Evolutionary conservation across 495 filamentous ascomycete species (phyloP).

Genomic region (Tuber microsphaerosporum): DNA sequence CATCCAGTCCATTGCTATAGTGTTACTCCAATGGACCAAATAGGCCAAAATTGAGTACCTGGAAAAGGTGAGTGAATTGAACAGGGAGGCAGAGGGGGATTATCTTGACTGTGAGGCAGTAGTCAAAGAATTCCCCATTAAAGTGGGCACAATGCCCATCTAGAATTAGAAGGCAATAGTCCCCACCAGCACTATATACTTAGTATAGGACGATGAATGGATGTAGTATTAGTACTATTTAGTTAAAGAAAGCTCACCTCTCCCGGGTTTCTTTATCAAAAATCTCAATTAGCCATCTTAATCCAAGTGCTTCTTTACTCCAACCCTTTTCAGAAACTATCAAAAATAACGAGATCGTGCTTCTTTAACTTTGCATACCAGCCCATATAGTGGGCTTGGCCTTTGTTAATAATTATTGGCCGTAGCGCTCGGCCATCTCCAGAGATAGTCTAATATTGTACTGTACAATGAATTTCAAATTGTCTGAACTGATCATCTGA

Average conservation of each 20-base stretch:
- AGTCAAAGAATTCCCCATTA: constrained; percentile 29
- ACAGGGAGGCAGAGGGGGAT: too few relatives aligned
- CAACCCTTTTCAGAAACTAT: constrained; percentile 8
- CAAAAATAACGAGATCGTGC: not conserved
- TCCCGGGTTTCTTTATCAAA: constrained; percentile 10
- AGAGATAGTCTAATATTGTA: too few relatives aligned
- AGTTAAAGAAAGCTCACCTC: constrained; percentile 18
- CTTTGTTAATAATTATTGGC: too few relatives aligned
- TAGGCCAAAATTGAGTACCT: too few relatives aligned
- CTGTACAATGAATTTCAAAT: too few relatives aligned
- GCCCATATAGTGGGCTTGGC: too few relatives aligned
- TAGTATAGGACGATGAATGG: constrained; percentile 2
- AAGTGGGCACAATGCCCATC: constrained; percentile 39
- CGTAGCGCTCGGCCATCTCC: too few relatives aligned
- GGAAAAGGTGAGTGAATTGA: too few relatives aligned
- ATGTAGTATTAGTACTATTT: too few relatives aligned
- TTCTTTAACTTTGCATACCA: not conserved
- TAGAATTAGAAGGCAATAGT: constrained; percentile 31
- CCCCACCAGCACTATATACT: constrained; percentile 13
- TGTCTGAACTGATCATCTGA: too few relatives aligned
- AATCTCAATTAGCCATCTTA: constrained; percentile 13
- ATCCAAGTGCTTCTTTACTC: constrained; percentile 9
- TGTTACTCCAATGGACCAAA: too few relatives aligned
- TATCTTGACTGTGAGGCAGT: constrained; percentile 29
- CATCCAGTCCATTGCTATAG: too few relatives aligned